Conservation (phyloP, 2,329 filamentous ascomycete species). For the Fusarium begoniae region DNA sequence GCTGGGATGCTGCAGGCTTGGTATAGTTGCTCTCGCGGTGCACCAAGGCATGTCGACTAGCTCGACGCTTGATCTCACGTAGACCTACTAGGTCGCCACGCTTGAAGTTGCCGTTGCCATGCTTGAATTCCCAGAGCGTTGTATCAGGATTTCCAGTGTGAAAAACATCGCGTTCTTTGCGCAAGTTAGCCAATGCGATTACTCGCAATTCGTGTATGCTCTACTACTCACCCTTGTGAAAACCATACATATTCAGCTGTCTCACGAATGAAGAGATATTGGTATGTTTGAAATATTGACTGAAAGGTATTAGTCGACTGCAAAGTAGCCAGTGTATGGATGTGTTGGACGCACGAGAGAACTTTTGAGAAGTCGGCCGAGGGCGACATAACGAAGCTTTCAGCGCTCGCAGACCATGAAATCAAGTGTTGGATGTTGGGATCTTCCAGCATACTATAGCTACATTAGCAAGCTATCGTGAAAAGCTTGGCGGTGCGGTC, state of each 20-base stretch:
- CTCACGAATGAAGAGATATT: conserved; percentile 99
- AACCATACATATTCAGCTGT: conserved; percentile 99
- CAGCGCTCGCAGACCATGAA: conserved; percentile 91
- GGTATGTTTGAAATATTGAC: conserved; percentile 99
- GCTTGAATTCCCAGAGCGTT: conserved; percentile 98
- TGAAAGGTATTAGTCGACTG: conserved; percentile 49
- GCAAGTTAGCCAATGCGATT: conserved; percentile 3
- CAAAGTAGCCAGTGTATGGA: background rate
- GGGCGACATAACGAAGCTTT: conserved; percentile 99
- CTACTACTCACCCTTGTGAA: conserved; percentile 83
- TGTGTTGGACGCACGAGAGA: conserved; percentile 78
- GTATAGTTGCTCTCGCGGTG: conserved; percentile 88
- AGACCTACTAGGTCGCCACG: conserved; percentile 90
- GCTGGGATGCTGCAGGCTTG: conserved; percentile 79
- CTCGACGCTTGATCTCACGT: conserved; percentile 93
- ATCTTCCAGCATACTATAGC: conserved; percentile 91
- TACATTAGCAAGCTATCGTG: conserved; percentile 37
- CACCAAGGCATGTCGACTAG: conserved; percentile 91
- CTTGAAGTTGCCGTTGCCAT: conserved; percentile 97
- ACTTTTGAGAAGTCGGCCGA: conserved; percentile 98
- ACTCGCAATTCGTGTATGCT: background rate
- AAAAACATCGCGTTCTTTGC: conserved; percentile 93
- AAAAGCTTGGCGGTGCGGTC: conserved; percentile 42
- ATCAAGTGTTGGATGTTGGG: conserved; percentile 92
- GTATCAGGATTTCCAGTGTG: conserved; percentile 94